phyloP scores from a whole-genome alignment of 805 yeast genomes.

The Ogataea trehalophila region DNA sequence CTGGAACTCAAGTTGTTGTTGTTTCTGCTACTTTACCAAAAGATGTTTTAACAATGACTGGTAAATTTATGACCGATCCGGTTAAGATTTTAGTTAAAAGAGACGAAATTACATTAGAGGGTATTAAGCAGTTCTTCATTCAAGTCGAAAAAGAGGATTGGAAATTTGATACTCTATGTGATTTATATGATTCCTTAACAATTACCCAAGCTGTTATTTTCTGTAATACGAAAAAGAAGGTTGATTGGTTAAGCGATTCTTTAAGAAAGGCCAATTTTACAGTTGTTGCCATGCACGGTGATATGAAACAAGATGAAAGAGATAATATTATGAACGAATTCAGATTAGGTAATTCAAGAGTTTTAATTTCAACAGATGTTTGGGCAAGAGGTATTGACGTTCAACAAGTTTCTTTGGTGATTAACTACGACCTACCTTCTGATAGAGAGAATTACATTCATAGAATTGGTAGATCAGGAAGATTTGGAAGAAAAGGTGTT shows the following conservation, averaged over 20 bases:
- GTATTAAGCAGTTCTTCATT: constrained; percentile 87
- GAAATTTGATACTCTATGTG: constrained; percentile 94
- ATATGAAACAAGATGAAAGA: constrained; percentile 90
- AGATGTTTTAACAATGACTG: constrained; percentile 87
- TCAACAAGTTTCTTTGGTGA: constrained; percentile 93
- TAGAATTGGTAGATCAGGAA: constrained; percentile 97
- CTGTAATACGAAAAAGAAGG: constrained; percentile 94
- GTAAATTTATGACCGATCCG: constrained; percentile 92
- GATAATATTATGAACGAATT: constrained; percentile 94
- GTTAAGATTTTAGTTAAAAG: constrained; percentile 90
- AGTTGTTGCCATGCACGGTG: constrained; percentile 94
- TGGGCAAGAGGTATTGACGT: constrained; percentile 98
- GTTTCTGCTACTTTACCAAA: constrained; percentile 93
- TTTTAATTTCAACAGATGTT: constrained; percentile 87
- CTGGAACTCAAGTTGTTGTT: constrained; percentile 87
- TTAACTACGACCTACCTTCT: constrained; percentile 88
- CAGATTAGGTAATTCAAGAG: constrained; percentile 90
- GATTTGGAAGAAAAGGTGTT: constrained; percentile 98
- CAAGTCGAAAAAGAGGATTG: constrained; percentile 89
- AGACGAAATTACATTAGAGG: constrained; percentile 94
- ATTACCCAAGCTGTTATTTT: constrained; percentile 97
- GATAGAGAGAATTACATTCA: constrained; percentile 93
- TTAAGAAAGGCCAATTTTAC: constrained; percentile 79
- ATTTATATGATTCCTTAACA: constrained; percentile 89
- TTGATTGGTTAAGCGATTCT: constrained; percentile 78